Percentiles rank a stretch among this genome's conserved stretches.
phyloP scores from a whole-genome alignment of 208 protist species.

The Acanthamoeba lenticulata region DNA sequence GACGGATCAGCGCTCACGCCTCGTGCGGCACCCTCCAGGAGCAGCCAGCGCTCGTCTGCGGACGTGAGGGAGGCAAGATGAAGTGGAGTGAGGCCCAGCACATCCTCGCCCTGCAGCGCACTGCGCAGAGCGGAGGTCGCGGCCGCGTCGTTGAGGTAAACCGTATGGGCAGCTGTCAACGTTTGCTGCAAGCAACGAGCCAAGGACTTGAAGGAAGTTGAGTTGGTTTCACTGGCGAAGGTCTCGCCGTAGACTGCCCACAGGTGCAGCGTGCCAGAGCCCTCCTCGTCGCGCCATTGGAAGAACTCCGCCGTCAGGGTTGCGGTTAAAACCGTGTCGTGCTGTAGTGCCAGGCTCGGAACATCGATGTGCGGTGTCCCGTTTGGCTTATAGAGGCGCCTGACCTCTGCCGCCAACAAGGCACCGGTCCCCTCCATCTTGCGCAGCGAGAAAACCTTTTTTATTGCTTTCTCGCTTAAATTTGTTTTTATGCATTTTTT shows the following conservation, averaged over 20 bases:
- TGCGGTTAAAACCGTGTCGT: too few species aligned
- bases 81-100: neutral
- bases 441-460: too few species aligned
- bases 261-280: neutral
- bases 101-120: neutral
- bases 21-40: neutral
- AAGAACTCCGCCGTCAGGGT: too few species aligned
- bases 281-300: slow-evolving; percentile 12
- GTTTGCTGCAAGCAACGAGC: too few species aligned
- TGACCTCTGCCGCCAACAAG: too few species aligned
- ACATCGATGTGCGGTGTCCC: too few species aligned
- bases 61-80: neutral
- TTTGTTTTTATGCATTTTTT: too few species aligned
- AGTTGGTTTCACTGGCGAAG: neutral
- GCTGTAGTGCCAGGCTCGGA: too few species aligned
- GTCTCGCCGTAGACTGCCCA: neutral
- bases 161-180: too few species aligned
- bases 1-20: neutral
- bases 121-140: neutral
- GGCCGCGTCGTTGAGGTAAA: neutral
- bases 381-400: too few species aligned
- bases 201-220: neutral
- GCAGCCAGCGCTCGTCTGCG: neutral
- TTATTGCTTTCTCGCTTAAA: too few species aligned
- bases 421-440: too few species aligned